Conservation (phyloP, 352 stramenopile genomes). For the Thalassiosira delicatula region DNA sequence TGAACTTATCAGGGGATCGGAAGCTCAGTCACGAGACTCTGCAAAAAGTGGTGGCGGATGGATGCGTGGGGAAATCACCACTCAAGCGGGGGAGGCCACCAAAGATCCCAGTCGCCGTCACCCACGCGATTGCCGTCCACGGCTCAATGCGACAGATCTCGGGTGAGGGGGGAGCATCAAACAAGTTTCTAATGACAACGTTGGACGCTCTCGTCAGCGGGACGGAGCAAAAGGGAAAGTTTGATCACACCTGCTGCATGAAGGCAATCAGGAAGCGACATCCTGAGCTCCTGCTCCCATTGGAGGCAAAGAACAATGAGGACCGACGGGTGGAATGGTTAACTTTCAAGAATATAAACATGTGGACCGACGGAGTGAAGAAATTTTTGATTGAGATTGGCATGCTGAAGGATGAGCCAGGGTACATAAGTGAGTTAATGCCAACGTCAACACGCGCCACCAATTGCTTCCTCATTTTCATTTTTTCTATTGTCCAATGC, state of each 20-base stretch:
- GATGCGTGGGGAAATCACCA: background rate
- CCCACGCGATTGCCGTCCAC: background rate
- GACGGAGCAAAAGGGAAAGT: background rate
- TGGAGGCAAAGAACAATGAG: slow-evolving; percentile 2
- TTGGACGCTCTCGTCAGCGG: background rate
- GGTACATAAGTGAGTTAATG: too few relatives aligned
- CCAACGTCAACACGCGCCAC: too few relatives aligned
- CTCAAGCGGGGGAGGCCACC: background rate
- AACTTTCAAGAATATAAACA: background rate
- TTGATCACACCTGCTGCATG: background rate
- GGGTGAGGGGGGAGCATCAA: background rate
- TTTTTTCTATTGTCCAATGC: too few relatives aligned
- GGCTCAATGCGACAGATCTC: background rate
- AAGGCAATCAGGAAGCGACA: background rate
- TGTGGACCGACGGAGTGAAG: slow-evolving; percentile 6
- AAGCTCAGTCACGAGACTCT: background rate
- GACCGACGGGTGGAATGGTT: slow-evolving; percentile 1
- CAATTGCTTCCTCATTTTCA: too few relatives aligned
- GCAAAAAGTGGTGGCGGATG: background rate
- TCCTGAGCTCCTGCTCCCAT: background rate
- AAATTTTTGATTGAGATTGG: slow-evolving; percentile 8
- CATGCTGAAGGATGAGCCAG: slow-evolving; percentile 9
- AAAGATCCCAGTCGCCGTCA: background rate
- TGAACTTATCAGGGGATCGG: background rate
- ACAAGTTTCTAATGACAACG: background rate